Percentiles rank a stretch among this genome's conserved stretches.
Conservation (phyloP, 192 early-diverging fungal genomes). For the Coemansia sp. region DNA sequence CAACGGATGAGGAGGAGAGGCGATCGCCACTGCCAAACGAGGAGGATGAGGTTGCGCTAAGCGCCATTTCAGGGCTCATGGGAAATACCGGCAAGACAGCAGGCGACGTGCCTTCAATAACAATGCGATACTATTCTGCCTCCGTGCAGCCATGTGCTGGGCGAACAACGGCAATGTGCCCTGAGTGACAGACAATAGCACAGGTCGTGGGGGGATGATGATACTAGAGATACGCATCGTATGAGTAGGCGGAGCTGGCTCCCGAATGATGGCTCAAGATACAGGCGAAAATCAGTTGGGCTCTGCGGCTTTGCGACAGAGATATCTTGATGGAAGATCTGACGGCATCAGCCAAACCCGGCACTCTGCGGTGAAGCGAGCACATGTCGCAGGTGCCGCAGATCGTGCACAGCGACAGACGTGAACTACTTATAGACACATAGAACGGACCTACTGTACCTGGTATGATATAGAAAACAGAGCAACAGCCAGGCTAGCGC, state of each 20-base stretch:
- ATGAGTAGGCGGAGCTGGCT: not conserved
- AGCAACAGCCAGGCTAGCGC: conserved; percentile 4
- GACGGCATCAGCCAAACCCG: not conserved
- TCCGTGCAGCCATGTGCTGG: not conserved
- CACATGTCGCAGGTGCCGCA: not conserved
- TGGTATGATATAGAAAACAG: not conserved
- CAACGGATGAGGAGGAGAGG: not conserved
- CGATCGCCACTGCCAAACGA: not conserved
- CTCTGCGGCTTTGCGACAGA: not conserved
- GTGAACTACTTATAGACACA: not conserved
- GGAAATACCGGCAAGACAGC: not conserved
- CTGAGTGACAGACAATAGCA: not conserved
- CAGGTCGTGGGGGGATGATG: not conserved
- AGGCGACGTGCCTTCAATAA: not conserved
- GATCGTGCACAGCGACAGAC: not conserved
- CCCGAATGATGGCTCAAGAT: conserved; percentile 2
- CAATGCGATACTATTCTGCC: conserved; percentile 1
- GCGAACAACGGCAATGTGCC: conserved; percentile 5
- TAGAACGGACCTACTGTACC: not conserved
- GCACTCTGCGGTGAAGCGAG: not conserved
- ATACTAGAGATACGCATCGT: not conserved
- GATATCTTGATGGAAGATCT: not conserved
- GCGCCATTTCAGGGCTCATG: not conserved
- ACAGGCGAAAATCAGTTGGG: not conserved
- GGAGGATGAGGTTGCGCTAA: not conserved